Conservation (phyloP, 306 rosid genomes). For the Dalbergia cochinchinensis region DNA sequence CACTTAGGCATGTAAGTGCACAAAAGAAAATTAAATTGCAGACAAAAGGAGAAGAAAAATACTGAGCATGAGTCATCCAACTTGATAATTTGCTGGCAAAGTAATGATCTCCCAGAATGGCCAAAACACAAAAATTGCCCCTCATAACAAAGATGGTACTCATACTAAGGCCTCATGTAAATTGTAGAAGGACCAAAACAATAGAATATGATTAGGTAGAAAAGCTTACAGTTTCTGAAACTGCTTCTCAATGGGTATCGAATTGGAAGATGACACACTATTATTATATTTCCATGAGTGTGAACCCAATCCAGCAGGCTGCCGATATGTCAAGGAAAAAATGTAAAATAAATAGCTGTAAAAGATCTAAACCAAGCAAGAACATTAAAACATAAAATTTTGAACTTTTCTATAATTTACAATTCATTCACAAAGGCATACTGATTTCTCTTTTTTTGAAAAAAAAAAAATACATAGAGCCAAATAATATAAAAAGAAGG, state of each 20-base stretch:
- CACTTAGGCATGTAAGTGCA: slow-evolving; percentile 13
- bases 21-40: slow-evolving; percentile 17
- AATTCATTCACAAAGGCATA: slow-evolving; percentile 28
- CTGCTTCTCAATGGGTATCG: slow-evolving; percentile 70
- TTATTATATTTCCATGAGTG: slow-evolving; percentile 69
- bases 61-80: slow-evolving; percentile 19
- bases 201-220: slow-evolving; percentile 30
- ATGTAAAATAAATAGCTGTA: slow-evolving; percentile 16
- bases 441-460: background rate
- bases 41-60: slow-evolving; percentile 18
- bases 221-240: slow-evolving; percentile 82
- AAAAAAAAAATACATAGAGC: background rate
- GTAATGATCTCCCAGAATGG: slow-evolving; percentile 32
- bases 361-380: slow-evolving; percentile 37
- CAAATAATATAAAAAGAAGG: background rate
- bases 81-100: slow-evolving; percentile 28
- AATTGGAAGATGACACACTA: slow-evolving; percentile 56
- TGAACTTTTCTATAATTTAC: slow-evolving; percentile 28
- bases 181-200: slow-evolving; percentile 30
- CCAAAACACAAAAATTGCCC: slow-evolving; percentile 28
- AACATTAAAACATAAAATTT: slow-evolving; percentile 25
- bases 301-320: slow-evolving; percentile 64
- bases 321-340: slow-evolving; percentile 42
- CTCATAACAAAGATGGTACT: slow-evolving; percentile 23
- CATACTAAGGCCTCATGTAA: slow-evolving; percentile 19